Evolutionary conservation across 805 yeast species (phyloP), one percentile per base, ranked within the genome.

Genomic region (Zygosaccharomyces gambellarensis): DNA sequence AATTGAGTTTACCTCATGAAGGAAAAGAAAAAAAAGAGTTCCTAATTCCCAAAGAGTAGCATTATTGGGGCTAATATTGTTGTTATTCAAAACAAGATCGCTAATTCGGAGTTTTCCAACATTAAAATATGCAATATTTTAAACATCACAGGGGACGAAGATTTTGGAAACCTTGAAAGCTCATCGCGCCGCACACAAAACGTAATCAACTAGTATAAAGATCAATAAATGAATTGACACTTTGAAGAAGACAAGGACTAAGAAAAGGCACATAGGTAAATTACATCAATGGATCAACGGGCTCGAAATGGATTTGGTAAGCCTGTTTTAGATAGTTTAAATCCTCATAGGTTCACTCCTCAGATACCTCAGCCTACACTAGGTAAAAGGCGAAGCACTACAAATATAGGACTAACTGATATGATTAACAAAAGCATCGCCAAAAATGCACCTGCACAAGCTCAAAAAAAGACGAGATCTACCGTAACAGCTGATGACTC

Each of bases 361-460:
- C 64, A 61, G 45, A 61, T 61, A 34, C 64, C 63, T 10, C 47
- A 45, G 21, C 46, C 53, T 11, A 28, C 51, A n/a, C 40, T 51
- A 38, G 55, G 50, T 6, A 51, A 49, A 31, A 47, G 65, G 40
- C 56, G 65, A 42, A 60, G 57, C 39, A 62, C 62, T 39, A 46
- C 56, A 2, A 54, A 53, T 10, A 43, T 44, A 23, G 62, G 61
- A 5, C 51, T 61, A 11, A 57, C 64, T 1, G 57, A 55, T 45
- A 57, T 63, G 64, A 60, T 63, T 21, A 55, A 63, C 36, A 55
- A 54, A 39, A 61, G 67, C 36, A 52, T 61, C 11, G 58, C 59
- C 10, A 54, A 51, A 41, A 53, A 53, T 31, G 30, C 56, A 5
- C 38, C 29, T 11, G 21, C 32, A 10, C 47, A 21, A 9, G 27